Evolutionary conservation across 768 basidiomycete species (phyloP).

Genomic region (Steccherinum ochraceum): DNA sequence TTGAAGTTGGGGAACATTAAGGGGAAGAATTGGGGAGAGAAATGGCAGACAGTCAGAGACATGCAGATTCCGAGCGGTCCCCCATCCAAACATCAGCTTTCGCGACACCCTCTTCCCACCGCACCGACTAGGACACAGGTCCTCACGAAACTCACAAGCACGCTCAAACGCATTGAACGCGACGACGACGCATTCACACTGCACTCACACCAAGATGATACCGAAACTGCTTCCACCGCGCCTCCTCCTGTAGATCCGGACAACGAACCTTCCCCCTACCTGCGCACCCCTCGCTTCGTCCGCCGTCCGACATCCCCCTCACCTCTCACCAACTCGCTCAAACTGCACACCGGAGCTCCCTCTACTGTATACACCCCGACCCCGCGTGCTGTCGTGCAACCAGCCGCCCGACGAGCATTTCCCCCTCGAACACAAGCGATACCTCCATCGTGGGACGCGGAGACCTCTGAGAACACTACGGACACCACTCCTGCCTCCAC

Average conservation of each 20-base stretch:
- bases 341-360: slow-evolving; percentile 20
- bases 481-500: slow-evolving; percentile 28
- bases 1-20: slow-evolving; percentile 78
- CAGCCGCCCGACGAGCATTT: not conserved
- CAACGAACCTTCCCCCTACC: not conserved
- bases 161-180: slow-evolving; percentile 18
- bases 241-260: not conserved
- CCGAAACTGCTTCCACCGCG: slow-evolving; percentile 7
- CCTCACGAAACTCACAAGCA: slow-evolving; percentile 6
- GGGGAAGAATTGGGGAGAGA: slow-evolving; percentile 74
- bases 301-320: slow-evolving; percentile 15
- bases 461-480: slow-evolving; percentile 31
- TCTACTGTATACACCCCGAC: slow-evolving; percentile 7
- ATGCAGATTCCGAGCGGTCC: slow-evolving; percentile 37
- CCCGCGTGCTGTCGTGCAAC: not conserved
- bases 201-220: slow-evolving; percentile 36
- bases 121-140: slow-evolving; percentile 3
- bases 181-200: slow-evolving; percentile 36
- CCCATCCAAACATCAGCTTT: slow-evolving; percentile 3
- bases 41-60: slow-evolving; percentile 69
- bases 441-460: slow-evolving; percentile 26
- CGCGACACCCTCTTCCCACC: not conserved
- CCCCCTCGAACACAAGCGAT: not conserved
- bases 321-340: slow-evolving; percentile 21
- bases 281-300: slow-evolving; percentile 12